Evolutionary conservation across 2,329 filamentous ascomycete species (phyloP).

Genomic region (Dothistroma septosporum): DNA sequence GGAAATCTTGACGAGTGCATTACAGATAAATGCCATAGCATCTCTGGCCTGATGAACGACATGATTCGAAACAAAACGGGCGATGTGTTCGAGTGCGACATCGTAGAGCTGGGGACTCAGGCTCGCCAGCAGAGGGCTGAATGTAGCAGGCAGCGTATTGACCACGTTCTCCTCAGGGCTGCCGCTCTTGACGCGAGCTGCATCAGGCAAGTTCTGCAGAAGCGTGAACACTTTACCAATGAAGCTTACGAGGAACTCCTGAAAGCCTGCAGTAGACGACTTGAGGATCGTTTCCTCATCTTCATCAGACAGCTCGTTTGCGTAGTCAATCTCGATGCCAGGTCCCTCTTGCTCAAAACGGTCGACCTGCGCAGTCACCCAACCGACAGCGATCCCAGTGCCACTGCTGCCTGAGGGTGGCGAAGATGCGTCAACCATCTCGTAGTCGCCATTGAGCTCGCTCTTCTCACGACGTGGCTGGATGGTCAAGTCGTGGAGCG

Average conservation of each 20-base stretch:
- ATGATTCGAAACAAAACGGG: conserved; percentile 84
- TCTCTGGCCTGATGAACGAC: conserved; percentile 96
- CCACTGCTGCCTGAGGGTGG: conserved; percentile 32
- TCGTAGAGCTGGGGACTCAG: conserved; percentile 92
- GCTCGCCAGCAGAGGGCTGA: conserved; percentile 84
- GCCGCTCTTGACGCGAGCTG: conserved; percentile 78
- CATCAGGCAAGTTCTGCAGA: conserved; percentile 89
- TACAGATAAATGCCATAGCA: conserved; percentile 98
- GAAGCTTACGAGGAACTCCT: conserved; percentile 86
- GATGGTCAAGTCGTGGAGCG: conserved; percentile 75
- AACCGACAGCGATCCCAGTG: conserved; percentile 70
- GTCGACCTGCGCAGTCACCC: conserved; percentile 92
- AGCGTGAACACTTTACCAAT: conserved; percentile 93
- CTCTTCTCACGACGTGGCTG: conserved; percentile 42
- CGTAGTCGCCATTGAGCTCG: conserved; percentile 32
- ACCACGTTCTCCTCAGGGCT: conserved; percentile 96
- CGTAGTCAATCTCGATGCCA: conserved; percentile 80
- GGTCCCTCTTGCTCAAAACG: conserved; percentile 86
- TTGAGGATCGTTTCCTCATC: conserved; percentile 83
- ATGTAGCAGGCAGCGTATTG: conserved; percentile 85
- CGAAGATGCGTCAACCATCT: conserved; percentile 26
- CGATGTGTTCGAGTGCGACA: conserved; percentile 83
- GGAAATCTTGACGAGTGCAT: conserved; percentile 91
- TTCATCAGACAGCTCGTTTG: conserved; percentile 73
- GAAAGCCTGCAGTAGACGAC: conserved; percentile 89